Base-by-base conservation (phyloP, 2,329 filamentous ascomycete species). In the Cladophialophora psammophila region DNA sequence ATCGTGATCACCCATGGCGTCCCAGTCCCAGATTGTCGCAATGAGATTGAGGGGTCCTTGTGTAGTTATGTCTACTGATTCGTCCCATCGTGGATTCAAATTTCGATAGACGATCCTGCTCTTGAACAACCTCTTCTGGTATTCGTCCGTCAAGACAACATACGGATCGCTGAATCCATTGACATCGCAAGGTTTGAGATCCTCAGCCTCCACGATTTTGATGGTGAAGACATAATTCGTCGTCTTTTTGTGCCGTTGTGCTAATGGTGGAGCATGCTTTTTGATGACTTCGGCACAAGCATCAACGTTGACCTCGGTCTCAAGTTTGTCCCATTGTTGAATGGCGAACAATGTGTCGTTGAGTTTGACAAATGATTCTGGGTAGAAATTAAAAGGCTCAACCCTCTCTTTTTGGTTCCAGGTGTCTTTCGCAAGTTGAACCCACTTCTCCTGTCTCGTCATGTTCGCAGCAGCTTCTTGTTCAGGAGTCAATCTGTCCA, bases 341-440 rank as follows among this genome's bases (percentile, higher is more conserved):
- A 96, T 93, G 5, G 94, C 94, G 79, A 93, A 98, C 79, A 97
- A 94, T 71, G 99, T 90, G 75, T 99, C 96, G 83, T 99, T 99
- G 72, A 99, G 86, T 80, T 98, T 99, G 69, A 99, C 93, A 74
- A 99, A 91, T 5, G 94, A 97, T 92, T 97, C 72, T 50, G 71
- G 81, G 74, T 81, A 78, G 80, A 99, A 99, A 71, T 98, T 94
- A 79, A 98, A 99, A 0, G 95, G 95, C 75, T 97, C 94, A 48
- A 95, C 89, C 78, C 94, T 96, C 69, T 97, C 94, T 77, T 94
- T 96, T 71, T 89, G 91, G 72, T 88, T 92, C 89, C 94, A 96
- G 3, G 94, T 91, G 76, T 98, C 95, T 78, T 95, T 96, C 9
- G 95, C 95, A 75, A 94, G 89, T 74, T 96, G 91, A 82, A 98